Evolutionary conservation across 2,329 filamentous ascomycete genomes (phyloP).

Genomic region (Dendryphion nanum): DNA sequence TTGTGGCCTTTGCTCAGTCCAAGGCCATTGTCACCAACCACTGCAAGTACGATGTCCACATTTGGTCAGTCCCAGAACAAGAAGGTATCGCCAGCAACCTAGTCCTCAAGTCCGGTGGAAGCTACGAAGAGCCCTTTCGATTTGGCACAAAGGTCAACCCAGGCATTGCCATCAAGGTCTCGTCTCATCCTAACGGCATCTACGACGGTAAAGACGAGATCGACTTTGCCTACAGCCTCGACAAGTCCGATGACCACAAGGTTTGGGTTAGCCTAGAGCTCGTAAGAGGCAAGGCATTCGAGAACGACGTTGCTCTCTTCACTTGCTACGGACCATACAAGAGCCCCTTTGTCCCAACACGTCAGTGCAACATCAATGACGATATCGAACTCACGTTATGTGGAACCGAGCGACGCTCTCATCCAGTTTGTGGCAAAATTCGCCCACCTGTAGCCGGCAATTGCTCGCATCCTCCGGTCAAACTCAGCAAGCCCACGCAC

Average conservation of each 20-base stretch:
- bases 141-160: constrained; percentile 15
- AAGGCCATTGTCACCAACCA: constrained; percentile 28
- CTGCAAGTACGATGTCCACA: constrained; percentile 17
- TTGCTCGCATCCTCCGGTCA: too few species aligned
- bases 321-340: constrained; percentile 16
- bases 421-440: too few species aligned
- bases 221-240: constrained; percentile 25
- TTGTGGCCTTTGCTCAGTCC: constrained; percentile 18
- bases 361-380: constrained; percentile 17
- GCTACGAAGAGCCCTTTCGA: constrained; percentile 24
- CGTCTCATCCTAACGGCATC: constrained; percentile 19
- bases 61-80: constrained; percentile 21
- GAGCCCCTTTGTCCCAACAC: constrained; percentile 10
- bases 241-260: constrained; percentile 10
- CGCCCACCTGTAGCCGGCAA: too few species aligned
- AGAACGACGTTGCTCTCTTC: constrained; percentile 13
- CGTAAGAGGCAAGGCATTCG: constrained; percentile 14
- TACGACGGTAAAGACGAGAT: constrained; percentile 16
- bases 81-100: constrained; percentile 14
- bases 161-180: constrained; percentile 28
- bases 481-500: not conserved
- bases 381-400: constrained; percentile 26
- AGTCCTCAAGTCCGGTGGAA: constrained; percentile 13
- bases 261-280: constrained; percentile 18
- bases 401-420: constrained; percentile 4